Evolutionary conservation across 2,329 filamentous ascomycete genomes (phyloP).

Genomic region (Phaeosphaeria sp.): DNA sequence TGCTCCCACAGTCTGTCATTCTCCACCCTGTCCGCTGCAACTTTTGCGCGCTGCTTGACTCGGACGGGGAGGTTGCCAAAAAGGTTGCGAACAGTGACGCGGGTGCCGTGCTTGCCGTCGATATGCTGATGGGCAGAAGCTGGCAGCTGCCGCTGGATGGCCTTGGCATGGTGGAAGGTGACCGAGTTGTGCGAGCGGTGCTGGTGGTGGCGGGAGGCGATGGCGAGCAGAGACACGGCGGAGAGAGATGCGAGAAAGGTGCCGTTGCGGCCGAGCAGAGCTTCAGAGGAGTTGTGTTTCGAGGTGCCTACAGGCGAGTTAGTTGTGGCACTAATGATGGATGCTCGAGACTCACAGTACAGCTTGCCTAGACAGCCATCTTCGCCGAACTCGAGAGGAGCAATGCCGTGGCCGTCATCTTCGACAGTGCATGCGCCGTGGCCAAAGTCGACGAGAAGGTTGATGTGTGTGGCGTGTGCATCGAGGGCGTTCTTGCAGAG

Average conservation of each 20-base stretch:
- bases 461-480: constrained; percentile 72
- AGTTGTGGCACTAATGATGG: neutral
- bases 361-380: constrained; percentile 74
- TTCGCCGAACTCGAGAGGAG: constrained; percentile 72
- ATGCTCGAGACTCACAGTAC: constrained; percentile 63
- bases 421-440: constrained; percentile 81
- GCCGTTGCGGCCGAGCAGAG: constrained; percentile 72
- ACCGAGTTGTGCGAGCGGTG: constrained; percentile 70
- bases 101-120: constrained; percentile 72
- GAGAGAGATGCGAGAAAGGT: constrained; percentile 79
- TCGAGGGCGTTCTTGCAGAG: constrained; percentile 87
- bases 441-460: constrained; percentile 74
- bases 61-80: constrained; percentile 93
- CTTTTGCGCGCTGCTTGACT: constrained; percentile 75
- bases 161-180: constrained; percentile 72
- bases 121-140: constrained; percentile 64
- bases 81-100: constrained; percentile 76
- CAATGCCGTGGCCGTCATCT: constrained; percentile 84
- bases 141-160: constrained; percentile 70
- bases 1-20: constrained; percentile 70
- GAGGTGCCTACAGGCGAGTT: constrained; percentile 72
- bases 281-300: constrained; percentile 59
- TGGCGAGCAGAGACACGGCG: constrained; percentile 75
- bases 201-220: constrained; percentile 73
- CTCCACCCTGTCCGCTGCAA: constrained; percentile 58